A percentile compares a stretch with the other conserved stretches of the same genome.
These are phyloP conservation scores for Marasmius oreades DNA, from an alignment of 1,284 basidiomycete genomes.

Conservation along the genomic window DNA sequence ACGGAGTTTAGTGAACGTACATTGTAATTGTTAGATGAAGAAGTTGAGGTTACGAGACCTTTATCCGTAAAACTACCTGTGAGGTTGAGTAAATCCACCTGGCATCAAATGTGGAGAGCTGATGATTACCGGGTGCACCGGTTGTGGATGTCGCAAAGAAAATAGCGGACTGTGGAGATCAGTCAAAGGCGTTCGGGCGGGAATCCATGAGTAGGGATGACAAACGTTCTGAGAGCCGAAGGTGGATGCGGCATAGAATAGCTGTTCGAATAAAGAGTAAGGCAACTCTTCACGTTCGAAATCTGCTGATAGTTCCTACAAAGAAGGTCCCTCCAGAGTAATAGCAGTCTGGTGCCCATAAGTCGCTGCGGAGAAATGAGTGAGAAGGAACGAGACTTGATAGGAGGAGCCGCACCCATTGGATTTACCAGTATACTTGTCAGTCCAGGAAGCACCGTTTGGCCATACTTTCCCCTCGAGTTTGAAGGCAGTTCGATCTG, in stretches of 20 bases:
- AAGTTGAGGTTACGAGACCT: constrained; percentile 47
- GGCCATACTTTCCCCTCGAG: constrained; percentile 46
- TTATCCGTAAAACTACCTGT: constrained; percentile 42
- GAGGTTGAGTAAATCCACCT: neutral
- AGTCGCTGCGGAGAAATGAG: constrained; percentile 22
- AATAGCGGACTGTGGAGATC: constrained; percentile 36
- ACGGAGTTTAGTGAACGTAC: constrained; percentile 26
- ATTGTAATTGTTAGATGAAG: constrained; percentile 41
- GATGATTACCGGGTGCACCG: constrained; percentile 33
- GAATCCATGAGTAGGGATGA: neutral
- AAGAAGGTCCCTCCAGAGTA: constrained; percentile 42
- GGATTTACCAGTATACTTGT: constrained; percentile 43
- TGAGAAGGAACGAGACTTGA: neutral
- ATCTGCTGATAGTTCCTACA: constrained; percentile 23
- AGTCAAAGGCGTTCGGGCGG: neutral
- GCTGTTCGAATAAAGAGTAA: constrained; percentile 20
- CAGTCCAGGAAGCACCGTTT: constrained; percentile 46
- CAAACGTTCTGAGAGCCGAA: constrained; percentile 47
- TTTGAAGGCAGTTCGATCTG: constrained; percentile 48
- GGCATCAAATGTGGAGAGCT: neutral
- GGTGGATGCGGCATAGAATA: constrained; percentile 42
- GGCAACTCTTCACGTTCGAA: too few relatives aligned
- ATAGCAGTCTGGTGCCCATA: constrained; percentile 56
- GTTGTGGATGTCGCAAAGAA: constrained; percentile 47
- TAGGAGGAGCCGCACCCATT: constrained; percentile 35